Evolutionary conservation across 345 rosid genomes (phyloP).

Genomic region (Aquilaria yunnanensis): DNA sequence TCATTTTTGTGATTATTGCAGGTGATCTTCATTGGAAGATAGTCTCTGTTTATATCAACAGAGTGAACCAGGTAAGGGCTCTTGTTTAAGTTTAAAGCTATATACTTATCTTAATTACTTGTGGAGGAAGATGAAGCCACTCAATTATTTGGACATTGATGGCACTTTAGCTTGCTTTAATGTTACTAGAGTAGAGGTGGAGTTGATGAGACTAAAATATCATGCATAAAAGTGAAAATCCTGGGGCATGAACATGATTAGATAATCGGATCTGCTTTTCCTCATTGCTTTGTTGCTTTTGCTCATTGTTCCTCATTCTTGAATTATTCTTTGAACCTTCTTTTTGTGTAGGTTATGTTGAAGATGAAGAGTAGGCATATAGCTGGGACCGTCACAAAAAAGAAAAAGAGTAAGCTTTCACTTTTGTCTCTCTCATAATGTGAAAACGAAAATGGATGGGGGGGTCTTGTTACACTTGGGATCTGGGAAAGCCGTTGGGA

Average conservation of each 20-base stretch:
- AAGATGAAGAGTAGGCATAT: slow-evolving; percentile 99
- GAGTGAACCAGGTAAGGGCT: slow-evolving; percentile 57
- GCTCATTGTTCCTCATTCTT: slow-evolving; percentile 16
- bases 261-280: slow-evolving; percentile 19
- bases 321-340: slow-evolving; percentile 25
- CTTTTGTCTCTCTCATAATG: slow-evolving; percentile 42
- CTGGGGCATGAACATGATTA: slow-evolving; percentile 23
- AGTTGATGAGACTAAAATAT: slow-evolving; percentile 17
- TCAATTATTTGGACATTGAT: slow-evolving; percentile 42
- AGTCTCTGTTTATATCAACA: slow-evolving; percentile 87
- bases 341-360: slow-evolving; percentile 69
- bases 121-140: slow-evolving; percentile 8
- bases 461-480: slow-evolving; percentile 66
- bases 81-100: background rate
- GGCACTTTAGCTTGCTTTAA: slow-evolving; percentile 11
- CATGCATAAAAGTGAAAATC: slow-evolving; percentile 24
- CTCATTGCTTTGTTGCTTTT: slow-evolving; percentile 9
- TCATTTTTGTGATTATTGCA: slow-evolving; percentile 30
- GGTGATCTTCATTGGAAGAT: slow-evolving; percentile 97
- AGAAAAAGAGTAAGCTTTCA: slow-evolving; percentile 81
- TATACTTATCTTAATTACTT: background rate
- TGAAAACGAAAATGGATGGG: slow-evolving; percentile 42
- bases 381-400: slow-evolving; percentile 92
- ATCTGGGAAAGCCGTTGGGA: slow-evolving; percentile 61
- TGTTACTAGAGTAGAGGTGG: slow-evolving; percentile 14